Evolutionary conservation across 1,139 yeast species (phyloP), one percentile per base, ranked within the genome.

Genomic region (Maudiozyma humilis): DNA sequence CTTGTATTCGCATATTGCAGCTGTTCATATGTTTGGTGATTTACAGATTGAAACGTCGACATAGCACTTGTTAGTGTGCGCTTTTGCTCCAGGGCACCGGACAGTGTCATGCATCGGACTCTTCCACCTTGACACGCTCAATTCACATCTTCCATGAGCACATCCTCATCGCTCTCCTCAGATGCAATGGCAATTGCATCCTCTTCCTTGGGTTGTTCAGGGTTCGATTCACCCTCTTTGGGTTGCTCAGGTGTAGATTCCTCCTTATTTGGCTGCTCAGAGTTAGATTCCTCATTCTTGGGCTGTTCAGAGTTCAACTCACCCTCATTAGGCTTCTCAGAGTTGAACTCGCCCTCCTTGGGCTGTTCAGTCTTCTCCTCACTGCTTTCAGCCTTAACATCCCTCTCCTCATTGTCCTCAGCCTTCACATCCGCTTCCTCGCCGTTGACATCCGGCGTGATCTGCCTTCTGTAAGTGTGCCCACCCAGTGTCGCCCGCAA

Each of bases 401-500:
- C 23, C 18, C 25, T 12, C 12, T 17, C 4, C 19, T 16, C 25
- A 15, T 10, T 16, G 3, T 34, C 25, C 12, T 16, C 12, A 19
- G 18, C 8, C 13, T 4, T 7, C 3, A 19, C 12, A 7, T 34
- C 23, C 13, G 19, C 12, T 16, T 17, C 10, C 4, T 19, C 25
- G 16, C 23, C 25, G 12, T 34, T 27, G 13, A 18, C 25, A 18
- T 34, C 19, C 23, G 39, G 32, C 17, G 32, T 27, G 4, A 16
- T 4, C 16, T 36, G 20, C 27, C 29, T 36, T 8, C 20, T 16
- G 14, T 27, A 25, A 13, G 20, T 36, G 16, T 37, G 17, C 7
- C 29, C 31, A 19, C 41, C 3, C 14, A 46, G 36, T 8, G 40
- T 29, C 3, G 38, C 40, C 30, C 33, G 38, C 29, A 45, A 27